Evolutionary conservation across 2,329 filamentous ascomycete genomes (phyloP), one percentile per base, ranked within the genome.

Genomic region (Huntiella decipiens): DNA sequence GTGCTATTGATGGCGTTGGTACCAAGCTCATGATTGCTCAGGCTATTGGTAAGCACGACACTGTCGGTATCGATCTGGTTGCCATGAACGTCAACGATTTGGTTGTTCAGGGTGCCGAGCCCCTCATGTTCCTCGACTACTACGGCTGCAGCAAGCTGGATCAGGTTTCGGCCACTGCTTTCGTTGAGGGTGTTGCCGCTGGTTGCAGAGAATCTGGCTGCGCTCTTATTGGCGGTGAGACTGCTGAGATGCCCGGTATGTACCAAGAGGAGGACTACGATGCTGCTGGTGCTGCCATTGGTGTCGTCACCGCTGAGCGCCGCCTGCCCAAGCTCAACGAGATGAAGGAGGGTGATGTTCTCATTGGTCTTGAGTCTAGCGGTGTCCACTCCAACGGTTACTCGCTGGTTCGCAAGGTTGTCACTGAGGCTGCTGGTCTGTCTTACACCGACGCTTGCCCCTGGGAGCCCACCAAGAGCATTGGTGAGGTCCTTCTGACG

Each of bases 51-150:
- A 85, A 92, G 64, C 91, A 95, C 63, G 79, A 88, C 61, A 94
- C 87, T 3, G 88, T 98, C 8, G 91, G 91, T 50, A 86, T 98
- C 55, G 91, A 98, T 59, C 73, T 98, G 33, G 91, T 98, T 3
- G 91, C 91, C 53, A 96, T 96, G 88, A 96, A 95, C 61, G 91
- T 96, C 58, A 98, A 98, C 61, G 91, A 98, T 57, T 71, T 98
- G 0, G 79, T 98, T 44, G 91, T 96, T 6, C 87, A 96, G 65
- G 91, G 91, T 46, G 91, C 91, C 10, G 84, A 91, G 54, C 87
- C 91, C 2, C 71, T 96, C 52, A 91, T 91, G 70, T 96, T 98
- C 72, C 77, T 96, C 51, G 91, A 98, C 66, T 96, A 93, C 71
- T 95, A 92, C 63, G 88, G 86, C 51, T 95, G 87, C 70, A 86